Percentiles rank a stretch among this genome's conserved stretches.
Evolutionary conservation across 169 alveolate genomes (phyloP).

Genomic region (Eimeria praecox): DNA sequence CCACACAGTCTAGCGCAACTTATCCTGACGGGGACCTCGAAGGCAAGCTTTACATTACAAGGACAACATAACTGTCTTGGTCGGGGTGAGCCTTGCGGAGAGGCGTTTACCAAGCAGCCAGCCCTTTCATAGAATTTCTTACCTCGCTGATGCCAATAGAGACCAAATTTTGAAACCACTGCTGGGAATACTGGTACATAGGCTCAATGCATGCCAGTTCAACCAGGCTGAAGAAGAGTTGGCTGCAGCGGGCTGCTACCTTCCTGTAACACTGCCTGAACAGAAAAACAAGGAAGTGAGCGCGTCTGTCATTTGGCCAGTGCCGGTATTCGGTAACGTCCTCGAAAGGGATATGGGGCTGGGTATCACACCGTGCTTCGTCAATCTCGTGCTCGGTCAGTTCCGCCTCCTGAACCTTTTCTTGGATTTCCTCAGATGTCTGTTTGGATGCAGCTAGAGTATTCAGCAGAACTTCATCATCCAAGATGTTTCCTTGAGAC

Average conservation of each 20-base stretch:
- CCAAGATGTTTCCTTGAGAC: constrained; percentile 93
- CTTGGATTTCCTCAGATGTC: constrained; percentile 95
- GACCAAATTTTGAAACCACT: constrained; percentile 96
- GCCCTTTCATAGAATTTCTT: neutral
- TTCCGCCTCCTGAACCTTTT: constrained; percentile 92
- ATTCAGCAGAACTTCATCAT: constrained; percentile 96
- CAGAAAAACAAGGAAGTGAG: neutral
- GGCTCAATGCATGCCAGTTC: constrained; percentile 96
- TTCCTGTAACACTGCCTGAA: constrained; percentile 94
- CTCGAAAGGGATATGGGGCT: neutral
- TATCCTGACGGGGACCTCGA: neutral
- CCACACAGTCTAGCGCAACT: neutral
- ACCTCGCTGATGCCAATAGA: constrained; percentile 91
- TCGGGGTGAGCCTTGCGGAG: neutral
- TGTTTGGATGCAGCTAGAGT: constrained; percentile 96
- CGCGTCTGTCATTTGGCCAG: neutral
- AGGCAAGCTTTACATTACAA: neutral
- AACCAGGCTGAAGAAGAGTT: constrained; percentile 95
- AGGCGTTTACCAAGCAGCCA: neutral
- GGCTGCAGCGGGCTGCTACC: constrained; percentile 96
- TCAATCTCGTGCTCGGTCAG: constrained; percentile 95
- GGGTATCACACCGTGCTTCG: constrained; percentile 84
- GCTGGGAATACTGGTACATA: constrained; percentile 97
- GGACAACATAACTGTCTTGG: neutral
- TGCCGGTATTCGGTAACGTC: too few relatives aligned